phyloP scores from a whole-genome alignment of 1,284 basidiomycete genomes.

The Somion occarium region DNA sequence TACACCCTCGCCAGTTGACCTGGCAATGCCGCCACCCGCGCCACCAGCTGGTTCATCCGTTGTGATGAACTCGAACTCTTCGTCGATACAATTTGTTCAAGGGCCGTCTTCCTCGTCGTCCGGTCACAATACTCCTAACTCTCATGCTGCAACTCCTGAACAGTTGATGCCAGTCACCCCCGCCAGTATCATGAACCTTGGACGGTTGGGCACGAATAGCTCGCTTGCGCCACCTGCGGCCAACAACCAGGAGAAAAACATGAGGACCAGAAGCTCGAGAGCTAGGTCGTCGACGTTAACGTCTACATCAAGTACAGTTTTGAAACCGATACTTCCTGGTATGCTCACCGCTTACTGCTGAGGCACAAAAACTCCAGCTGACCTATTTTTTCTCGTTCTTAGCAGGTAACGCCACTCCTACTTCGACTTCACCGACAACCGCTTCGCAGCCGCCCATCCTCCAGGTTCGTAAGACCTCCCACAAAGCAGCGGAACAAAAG shows the following conservation, averaged over 20 bases:
- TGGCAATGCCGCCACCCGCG: conserved; percentile 78
- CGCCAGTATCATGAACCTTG: conserved; percentile 83
- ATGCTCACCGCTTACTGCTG: conserved; percentile 14
- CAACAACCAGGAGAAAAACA: conserved; percentile 4
- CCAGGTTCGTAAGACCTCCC: conserved; percentile 77
- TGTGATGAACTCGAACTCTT: no score
- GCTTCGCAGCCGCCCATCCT: conserved; percentile 26
- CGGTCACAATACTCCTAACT: conserved; percentile 1
- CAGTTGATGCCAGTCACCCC: conserved; percentile 76
- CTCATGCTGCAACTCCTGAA: conserved; percentile 9
- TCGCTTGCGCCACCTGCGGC: conserved; percentile 29
- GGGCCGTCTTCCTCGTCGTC: background rate
- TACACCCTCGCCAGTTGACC: conserved; percentile 79
- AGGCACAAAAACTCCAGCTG: background rate
- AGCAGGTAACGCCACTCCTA: conserved; percentile 21
- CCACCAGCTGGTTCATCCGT: conserved; percentile 34
- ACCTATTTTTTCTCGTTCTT: background rate
- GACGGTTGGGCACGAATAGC: conserved; percentile 48
- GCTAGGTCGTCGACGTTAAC: background rate
- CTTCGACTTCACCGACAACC: conserved; percentile 19
- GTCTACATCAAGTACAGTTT: conserved; percentile 35
- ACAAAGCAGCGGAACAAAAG: conserved; percentile 97
- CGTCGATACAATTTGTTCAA: conserved; percentile 10
- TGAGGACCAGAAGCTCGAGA: conserved; percentile 23
- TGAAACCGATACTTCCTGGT: conserved; percentile 73